Base-by-base conservation (phyloP, 192 early-diverging fungal species). In the Pecoramyces ruminantium region DNA sequence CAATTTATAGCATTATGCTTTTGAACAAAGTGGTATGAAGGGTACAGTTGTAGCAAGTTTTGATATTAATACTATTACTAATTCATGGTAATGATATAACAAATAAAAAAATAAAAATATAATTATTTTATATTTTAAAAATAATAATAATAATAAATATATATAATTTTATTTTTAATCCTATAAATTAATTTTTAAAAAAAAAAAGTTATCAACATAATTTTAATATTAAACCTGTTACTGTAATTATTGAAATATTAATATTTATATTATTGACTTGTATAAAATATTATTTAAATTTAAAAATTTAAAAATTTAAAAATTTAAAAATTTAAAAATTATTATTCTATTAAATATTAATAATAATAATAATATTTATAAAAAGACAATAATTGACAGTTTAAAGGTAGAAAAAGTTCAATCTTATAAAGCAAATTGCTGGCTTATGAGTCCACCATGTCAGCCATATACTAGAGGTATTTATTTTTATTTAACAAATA, bases 371-470 rank as follows among this genome's bases (percentile, higher is more conserved):
- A 85, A 79, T 15, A 30, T 21, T 25, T 80, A 77, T 79, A 14
- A 30, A 27, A 79, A 87, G 84, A 85, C 81, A 80, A 85, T 85
- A 14, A 88, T 93, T 28, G 91, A 92, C 58, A 79, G 78, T 28
- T 84, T 93, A 6, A 85, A 81, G 8, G 81, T 85, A 15, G 82
- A 82, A 51, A 83, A 86, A 28, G 80, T 93, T 77, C 87, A 90
- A 83, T 89, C 85, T 85, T 88, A 92, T 81, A 82, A 89, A 15
- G 93, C 93, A 1, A 89, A 93, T 83, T 92, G 92, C 78, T 97
- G 96, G 96, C 86, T 98, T 14, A 87, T 96, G 78, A 94, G 93
- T 80, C 96, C 96, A 29, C 96, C 96, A 0, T 98, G 96, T 81
- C 96, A 98, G 85, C 88, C 88, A 9, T 88, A 88, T 80, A 86